Conservation (phyloP, 495 filamentous ascomycete genomes). For the Podospora pseudoanserina region DNA sequence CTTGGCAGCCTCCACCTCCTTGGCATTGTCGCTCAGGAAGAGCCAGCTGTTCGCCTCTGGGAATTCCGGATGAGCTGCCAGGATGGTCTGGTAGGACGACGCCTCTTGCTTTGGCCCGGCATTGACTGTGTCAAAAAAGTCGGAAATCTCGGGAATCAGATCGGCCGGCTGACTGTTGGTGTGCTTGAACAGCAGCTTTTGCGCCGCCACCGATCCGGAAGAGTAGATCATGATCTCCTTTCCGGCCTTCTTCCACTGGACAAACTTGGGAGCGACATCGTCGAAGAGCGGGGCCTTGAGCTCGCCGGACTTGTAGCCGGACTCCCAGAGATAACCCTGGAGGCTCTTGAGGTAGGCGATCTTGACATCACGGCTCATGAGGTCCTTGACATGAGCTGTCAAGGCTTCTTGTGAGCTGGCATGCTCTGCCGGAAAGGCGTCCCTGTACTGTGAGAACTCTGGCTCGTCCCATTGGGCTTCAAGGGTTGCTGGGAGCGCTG, state of each 20-base stretch:
- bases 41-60: conserved; percentile 46
- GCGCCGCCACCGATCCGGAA: conserved; percentile 65
- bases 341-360: conserved; percentile 65
- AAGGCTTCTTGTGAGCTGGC: conserved; percentile 48
- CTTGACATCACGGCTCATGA: conserved; percentile 64
- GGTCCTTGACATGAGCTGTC: conserved; percentile 56
- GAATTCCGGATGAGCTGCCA: conserved; percentile 38
- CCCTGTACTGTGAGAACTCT: conserved; percentile 54
- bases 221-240: conserved; percentile 64
- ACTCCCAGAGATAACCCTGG: conserved; percentile 68
- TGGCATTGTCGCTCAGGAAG: conserved; percentile 69
- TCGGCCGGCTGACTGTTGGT: conserved; percentile 57
- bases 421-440: conserved; percentile 61
- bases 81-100: conserved; percentile 59
- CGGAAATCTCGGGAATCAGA: conserved; percentile 50
- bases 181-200: conserved; percentile 66
- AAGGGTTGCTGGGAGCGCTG: conserved; percentile 54
- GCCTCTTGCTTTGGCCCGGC: conserved; percentile 64
- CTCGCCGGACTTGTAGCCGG: conserved; percentile 58
- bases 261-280: conserved; percentile 58
- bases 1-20: conserved; percentile 64
- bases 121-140: conserved; percentile 69
- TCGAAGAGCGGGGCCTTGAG: conserved; percentile 63
- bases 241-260: conserved; percentile 46
- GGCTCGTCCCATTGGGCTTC: conserved; percentile 56